Conservation (phyloP, 139 green algal species). For the Tetradesmus obliquus region DNA sequence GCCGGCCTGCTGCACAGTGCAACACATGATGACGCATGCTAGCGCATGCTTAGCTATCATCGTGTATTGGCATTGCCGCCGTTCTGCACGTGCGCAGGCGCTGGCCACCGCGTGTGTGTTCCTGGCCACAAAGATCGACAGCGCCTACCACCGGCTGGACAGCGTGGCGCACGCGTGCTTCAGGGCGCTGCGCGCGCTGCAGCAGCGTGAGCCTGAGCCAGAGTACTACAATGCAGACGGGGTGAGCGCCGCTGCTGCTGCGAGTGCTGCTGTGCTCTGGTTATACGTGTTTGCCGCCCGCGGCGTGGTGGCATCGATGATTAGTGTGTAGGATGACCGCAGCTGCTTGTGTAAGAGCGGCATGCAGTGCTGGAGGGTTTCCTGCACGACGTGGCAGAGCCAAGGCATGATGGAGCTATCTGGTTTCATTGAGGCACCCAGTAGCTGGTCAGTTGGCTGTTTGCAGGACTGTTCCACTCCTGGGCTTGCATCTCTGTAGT, state of each 20-base stretch:
- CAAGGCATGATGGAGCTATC: no score
- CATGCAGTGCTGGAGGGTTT: no score
- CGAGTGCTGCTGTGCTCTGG: neutral
- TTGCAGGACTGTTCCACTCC: neutral
- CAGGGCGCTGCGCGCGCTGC: neutral
- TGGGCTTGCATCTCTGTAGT: neutral
- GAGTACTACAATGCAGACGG: conserved; percentile 27
- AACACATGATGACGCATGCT: neutral
- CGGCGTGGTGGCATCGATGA: no score
- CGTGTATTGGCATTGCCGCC: neutral
- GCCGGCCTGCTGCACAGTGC: no score
- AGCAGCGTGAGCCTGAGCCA: neutral
- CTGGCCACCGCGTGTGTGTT: conserved; percentile 12
- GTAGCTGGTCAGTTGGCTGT: no score
- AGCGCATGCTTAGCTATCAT: neutral
- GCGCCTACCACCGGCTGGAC: conserved; percentile 9
- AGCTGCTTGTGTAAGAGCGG: no score
- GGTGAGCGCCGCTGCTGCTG: conserved; percentile 12
- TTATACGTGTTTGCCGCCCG: neutral
- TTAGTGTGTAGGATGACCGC: no score
- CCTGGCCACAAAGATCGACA: conserved; percentile 32
- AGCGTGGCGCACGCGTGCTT: neutral
- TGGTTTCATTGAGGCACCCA: no score
- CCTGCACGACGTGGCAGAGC: no score
- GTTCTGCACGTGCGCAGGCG: neutral